These are phyloP conservation scores for Corylus americana DNA, from an alignment of 306 rosid genomes.

Conservation along the genomic window DNA sequence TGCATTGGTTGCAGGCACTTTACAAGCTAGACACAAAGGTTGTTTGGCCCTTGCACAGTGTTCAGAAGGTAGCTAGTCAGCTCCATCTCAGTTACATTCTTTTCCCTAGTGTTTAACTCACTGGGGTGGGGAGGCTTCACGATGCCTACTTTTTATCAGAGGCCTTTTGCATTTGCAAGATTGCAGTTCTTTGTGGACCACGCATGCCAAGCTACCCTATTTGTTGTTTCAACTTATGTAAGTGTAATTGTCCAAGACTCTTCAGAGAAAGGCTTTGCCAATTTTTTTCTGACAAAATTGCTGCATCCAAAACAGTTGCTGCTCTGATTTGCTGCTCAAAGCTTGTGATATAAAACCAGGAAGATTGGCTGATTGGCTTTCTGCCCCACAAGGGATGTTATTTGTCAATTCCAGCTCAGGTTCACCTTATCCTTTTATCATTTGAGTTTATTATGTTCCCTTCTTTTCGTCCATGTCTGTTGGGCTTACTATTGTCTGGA, in stretches of 20 bases:
- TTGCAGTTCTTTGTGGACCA: neutral
- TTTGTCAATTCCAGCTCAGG: constrained; percentile 2
- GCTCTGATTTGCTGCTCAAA: neutral
- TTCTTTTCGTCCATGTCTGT: neutral
- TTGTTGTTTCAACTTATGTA: neutral
- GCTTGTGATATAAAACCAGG: neutral
- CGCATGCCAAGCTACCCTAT: neutral
- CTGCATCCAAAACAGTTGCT: neutral
- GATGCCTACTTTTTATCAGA: neutral
- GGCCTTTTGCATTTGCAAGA: neutral
- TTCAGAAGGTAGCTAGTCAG: neutral
- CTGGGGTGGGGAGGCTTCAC: neutral
- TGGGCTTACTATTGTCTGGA: neutral
- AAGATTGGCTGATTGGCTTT: neutral
- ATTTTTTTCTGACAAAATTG: neutral
- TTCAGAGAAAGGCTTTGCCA: neutral
- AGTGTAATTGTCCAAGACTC: neutral
- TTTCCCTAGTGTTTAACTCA: neutral
- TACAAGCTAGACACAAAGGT: neutral
- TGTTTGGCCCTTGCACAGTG: neutral
- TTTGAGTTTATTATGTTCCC: neutral
- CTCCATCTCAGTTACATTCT: constrained; percentile 4
- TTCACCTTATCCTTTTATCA: neutral
- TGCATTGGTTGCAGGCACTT: neutral
- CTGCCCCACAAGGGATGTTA: neutral